These are phyloP conservation scores for Chlorociboria aeruginascens DNA, from an alignment of 495 filamentous ascomycete genomes.

Conservation along the genomic window DNA sequence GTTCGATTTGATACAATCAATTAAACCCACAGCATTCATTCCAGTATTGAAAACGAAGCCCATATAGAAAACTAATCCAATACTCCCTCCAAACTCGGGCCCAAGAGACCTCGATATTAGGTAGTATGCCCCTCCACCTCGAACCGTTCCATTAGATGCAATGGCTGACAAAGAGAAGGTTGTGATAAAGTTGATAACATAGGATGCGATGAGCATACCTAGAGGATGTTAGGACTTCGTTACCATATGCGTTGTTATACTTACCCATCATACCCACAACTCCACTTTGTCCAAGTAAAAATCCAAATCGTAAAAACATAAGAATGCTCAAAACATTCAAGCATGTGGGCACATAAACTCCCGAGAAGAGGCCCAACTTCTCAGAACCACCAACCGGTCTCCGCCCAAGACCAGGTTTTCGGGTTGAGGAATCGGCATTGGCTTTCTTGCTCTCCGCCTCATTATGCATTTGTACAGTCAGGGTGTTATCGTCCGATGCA, in stretches of 20 bases:
- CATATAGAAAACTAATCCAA: conserved; percentile 81
- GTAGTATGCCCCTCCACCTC: conserved; percentile 82
- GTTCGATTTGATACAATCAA: conserved; percentile 73
- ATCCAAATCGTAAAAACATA: conserved; percentile 80
- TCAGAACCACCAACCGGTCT: conserved; percentile 34
- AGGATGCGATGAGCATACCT: conserved; percentile 55
- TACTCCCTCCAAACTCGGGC: conserved; percentile 85
- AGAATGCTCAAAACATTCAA: conserved; percentile 87
- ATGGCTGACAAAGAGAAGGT: conserved; percentile 81
- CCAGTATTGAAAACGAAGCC: conserved; percentile 78
- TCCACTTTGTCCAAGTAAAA: conserved; percentile 37
- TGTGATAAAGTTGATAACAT: conserved; percentile 70
- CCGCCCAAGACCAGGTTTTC: conserved; percentile 27
- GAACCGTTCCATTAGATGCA: conserved; percentile 81
- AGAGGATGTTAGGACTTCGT: not conserved
- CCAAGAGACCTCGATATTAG: conserved; percentile 78
- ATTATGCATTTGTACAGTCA: conserved; percentile 18
- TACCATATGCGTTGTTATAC: not conserved
- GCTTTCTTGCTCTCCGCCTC: conserved; percentile 17
- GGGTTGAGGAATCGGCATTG: conserved; percentile 9
- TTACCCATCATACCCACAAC: not conserved
- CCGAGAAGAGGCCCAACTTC: conserved; percentile 65
- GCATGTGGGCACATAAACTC: conserved; percentile 77
- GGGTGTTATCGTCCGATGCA: conserved; percentile 10
- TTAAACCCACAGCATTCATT: conserved; percentile 78